Percentiles rank a stretch among this genome's conserved stretches.
Conservation (phyloP, 2,329 filamentous ascomycete genomes). For the Fusarium subglutinans region DNA sequence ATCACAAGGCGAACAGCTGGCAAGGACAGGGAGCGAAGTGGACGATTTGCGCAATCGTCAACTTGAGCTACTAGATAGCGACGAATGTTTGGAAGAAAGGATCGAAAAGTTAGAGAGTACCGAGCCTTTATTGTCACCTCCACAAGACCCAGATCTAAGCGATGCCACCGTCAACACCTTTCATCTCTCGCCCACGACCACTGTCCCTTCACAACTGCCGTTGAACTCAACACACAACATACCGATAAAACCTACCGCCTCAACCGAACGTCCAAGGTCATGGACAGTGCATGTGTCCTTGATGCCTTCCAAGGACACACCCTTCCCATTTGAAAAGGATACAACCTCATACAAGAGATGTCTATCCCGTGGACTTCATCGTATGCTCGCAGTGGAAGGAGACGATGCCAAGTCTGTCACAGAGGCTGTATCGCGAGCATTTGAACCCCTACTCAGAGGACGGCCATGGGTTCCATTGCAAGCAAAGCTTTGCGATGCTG, state of each 20-base stretch:
- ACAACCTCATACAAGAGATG: conserved; percentile 69
- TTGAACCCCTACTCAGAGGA: conserved; percentile 59
- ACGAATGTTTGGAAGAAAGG: conserved; percentile 63
- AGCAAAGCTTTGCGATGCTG: conserved; percentile 65
- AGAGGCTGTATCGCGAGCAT: conserved; percentile 59
- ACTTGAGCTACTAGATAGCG: conserved; percentile 60
- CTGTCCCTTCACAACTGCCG: conserved; percentile 3
- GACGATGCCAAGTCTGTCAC: conserved; percentile 60
- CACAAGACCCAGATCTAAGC: conserved; percentile 28
- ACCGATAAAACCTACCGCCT: conserved; percentile 6
- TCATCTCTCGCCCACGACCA: conserved; percentile 29
- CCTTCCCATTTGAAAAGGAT: conserved; percentile 70
- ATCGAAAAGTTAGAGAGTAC: conserved; percentile 57
- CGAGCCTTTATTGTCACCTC: conserved; percentile 37
- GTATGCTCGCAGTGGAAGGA: conserved; percentile 63
- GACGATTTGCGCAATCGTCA: conserved; percentile 59
- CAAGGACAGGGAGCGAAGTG: conserved; percentile 52
- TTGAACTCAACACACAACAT: neutral
- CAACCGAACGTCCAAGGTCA: conserved; percentile 43
- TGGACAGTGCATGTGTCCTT: conserved; percentile 71
- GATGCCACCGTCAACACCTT: conserved; percentile 12
- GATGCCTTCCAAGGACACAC: conserved; percentile 61
- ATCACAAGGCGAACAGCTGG: conserved; percentile 54
- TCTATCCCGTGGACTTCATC: conserved; percentile 67
- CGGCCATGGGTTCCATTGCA: conserved; percentile 67